Base-by-base conservation (phyloP, 306 rosid genomes). In the Lablab purpureus region DNA sequence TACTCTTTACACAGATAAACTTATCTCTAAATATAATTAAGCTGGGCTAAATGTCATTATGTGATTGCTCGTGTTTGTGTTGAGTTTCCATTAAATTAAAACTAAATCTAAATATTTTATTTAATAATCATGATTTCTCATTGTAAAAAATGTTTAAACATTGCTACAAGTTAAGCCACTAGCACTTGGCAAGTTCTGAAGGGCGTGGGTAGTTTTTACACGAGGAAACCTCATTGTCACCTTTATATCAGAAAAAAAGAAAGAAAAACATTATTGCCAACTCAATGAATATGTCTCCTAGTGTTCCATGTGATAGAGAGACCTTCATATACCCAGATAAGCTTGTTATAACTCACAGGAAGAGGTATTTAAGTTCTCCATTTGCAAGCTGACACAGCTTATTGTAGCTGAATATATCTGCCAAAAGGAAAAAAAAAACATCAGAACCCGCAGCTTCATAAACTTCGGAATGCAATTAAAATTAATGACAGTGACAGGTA, bases 311-410 rank as follows among this genome's bases (percentile, higher is more conserved):
- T 41, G 77, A 76, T 10, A 63, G 11, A 52, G 40, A 21, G 22
- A 36, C 14, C 63, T 50, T 76, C n/a, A 52, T 19, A 76, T 60
- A 67, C 28, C 58, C 80, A 34, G 32, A 71, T 46, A 56, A 69
- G 52, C 74, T 75, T 67, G 66, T 30, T 49, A 40, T 36, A 77
- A 55, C 77, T 90, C 91, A 94, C 22, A 92, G 69, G 84, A 94
- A 94, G 77, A 94, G 64, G 86, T 89, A 85, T 63, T 85, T 95
- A 74, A 87, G 93, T 71, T 93, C 98, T 60, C 96, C 98, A 84
- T 88, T 90, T 70, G 98, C 97, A 45, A 92, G 93, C 86, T 77
- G 91, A 81, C 97, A 91, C 28, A 95, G 93, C 87, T 90, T 92
- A 82, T 93, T 86, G 93, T 90, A 95, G 74, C 81, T 75, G 69